A percentile compares a stretch with the other conserved stretches of the same genome.
Evolutionary conservation across 768 basidiomycete species (phyloP).

Genomic region (Trametopsis cervina): DNA sequence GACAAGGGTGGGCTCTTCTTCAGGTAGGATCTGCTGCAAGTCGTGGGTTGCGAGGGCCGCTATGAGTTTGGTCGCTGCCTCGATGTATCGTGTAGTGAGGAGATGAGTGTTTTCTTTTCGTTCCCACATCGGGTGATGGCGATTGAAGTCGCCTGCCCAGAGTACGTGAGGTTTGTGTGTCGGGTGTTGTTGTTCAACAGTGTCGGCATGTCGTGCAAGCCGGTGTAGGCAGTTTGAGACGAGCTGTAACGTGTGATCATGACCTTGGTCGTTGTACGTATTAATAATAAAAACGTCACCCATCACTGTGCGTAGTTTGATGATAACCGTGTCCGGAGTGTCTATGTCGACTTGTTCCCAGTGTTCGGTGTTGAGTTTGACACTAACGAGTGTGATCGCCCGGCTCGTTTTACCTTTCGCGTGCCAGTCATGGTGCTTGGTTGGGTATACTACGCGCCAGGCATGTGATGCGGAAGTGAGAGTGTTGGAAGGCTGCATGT

Average conservation of each 20-base stretch:
- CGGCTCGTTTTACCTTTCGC: too few species aligned
- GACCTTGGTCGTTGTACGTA: constrained; percentile 1
- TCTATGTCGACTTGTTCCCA: too few species aligned
- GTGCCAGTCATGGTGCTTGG: too few species aligned
- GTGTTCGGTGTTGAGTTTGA: too few species aligned
- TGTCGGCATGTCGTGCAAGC: background rate
- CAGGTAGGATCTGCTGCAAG: constrained; percentile 30
- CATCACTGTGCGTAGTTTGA: too few species aligned
- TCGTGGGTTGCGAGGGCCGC: constrained; percentile 17
- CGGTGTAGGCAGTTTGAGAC: background rate
- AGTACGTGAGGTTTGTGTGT: constrained; percentile 13
- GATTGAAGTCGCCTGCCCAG: constrained; percentile 35
- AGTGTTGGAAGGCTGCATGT: too few species aligned
- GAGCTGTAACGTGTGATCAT: background rate
- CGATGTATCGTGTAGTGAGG: constrained; percentile 24
- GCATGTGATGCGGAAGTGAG: too few species aligned
- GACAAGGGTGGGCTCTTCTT: constrained; percentile 28
- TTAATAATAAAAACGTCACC: constrained; percentile 1
- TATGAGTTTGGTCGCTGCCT: constrained; percentile 21
- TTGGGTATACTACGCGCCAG: too few species aligned
- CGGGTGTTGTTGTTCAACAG: background rate
- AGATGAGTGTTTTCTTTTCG: constrained; percentile 25
- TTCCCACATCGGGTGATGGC: constrained; percentile 36
- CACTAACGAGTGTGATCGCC: too few species aligned
- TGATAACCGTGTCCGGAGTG: too few species aligned